Base-by-base conservation (phyloP, 2,329 filamentous ascomycete genomes). In the Akanthomyces muscarius region DNA sequence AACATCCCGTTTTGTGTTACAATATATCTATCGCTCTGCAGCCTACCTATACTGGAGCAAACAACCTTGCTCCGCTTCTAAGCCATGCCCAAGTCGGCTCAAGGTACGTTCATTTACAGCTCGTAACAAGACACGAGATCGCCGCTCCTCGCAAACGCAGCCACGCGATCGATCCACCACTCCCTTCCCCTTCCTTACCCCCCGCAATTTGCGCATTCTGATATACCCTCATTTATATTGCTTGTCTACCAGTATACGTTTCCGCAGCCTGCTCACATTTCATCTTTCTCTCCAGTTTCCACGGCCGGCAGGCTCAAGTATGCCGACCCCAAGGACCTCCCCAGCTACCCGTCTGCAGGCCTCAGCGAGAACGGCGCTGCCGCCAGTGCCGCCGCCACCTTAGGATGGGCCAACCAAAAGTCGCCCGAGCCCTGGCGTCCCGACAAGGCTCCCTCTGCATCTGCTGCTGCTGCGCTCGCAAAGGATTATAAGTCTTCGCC, bases 351-450 rank as follows among this genome's bases (percentile, higher is more conserved):
- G 14, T 87, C 88, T 11, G 73, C 81, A 63, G 89, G 90, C 44
- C 80, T 91, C 63, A 77, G 73, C 61, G 69, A 79, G 51, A 79
- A 83, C 68, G 79, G 77, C 68, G 80, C 82, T 58, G 91, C 90
- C 63, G 91, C 90, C 65, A 85, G 88, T 67, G 86, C 89, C 62
- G 92, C 91, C 61, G 90, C 90, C 47, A 85, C 83, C 58, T 78
- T 94, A 52, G 91, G 91, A 57, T 90, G 91, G 80, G 81, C 85
- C 55, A 90, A 86, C 70, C 85, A 86, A 68, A 90, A 86, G 71
- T 74, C 85, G 3, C 78, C 87, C 57, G 83, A 90, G 72, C 78
- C 81, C 71, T 90, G 87, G 87, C 88, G 84, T 71, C 86, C 88
- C 21, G 81, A 86, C 66, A 81, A 81, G 51, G 82, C 74, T 3